Base-by-base conservation (phyloP, 345 rosid species). In the Hypericum androsaemum region DNA sequence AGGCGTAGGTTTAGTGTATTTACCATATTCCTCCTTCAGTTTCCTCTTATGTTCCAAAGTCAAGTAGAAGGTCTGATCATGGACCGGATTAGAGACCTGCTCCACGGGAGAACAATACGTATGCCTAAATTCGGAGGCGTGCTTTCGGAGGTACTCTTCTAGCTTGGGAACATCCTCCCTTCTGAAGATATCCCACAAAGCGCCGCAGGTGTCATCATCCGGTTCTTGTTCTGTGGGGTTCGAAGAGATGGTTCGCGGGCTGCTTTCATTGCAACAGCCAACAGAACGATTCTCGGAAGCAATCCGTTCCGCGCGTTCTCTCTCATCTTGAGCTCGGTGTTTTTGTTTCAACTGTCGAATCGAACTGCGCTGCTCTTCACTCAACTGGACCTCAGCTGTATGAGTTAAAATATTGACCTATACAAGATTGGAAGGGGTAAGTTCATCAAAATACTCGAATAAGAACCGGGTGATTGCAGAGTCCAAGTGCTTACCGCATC, bases 111-210 rank as follows among this genome's bases (percentile, higher is more conserved):
- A 14, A 54, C 96, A 77, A 57, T 32, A 87, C 0, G 77, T 69
- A 63, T 90, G 96, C 57, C 98, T 76, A 63, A 90, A 87, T 57
- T 90, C 88, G 32, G 7, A 70, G 14, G n/a, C 64, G 71, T 87
- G 84, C 72, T 73, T 79, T 51, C 68, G 76, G 13, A 87, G 73
- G 77, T 82, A 90, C 22, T 66, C 79, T 59, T 80, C 88, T 43
- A 90, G 54, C 77, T 74, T 78, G 14, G 95, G 82, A 39, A 87
- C 84, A 60, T 90, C 98, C 61, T 82, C 81, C 65, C 95, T 87
- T 61, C 88, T 77, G 62, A 87, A 90, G 61, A 90, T 90, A 58
- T 90, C 98, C 96, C 98, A 90, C n/a, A 90, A 56, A 6, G 98
- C 98, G 37, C 81, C 82, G 0, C 72, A 45, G 50, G 32, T 54